Conservation (phyloP, 208 protist genomes). For the Leishmania amazonensis region DNA sequence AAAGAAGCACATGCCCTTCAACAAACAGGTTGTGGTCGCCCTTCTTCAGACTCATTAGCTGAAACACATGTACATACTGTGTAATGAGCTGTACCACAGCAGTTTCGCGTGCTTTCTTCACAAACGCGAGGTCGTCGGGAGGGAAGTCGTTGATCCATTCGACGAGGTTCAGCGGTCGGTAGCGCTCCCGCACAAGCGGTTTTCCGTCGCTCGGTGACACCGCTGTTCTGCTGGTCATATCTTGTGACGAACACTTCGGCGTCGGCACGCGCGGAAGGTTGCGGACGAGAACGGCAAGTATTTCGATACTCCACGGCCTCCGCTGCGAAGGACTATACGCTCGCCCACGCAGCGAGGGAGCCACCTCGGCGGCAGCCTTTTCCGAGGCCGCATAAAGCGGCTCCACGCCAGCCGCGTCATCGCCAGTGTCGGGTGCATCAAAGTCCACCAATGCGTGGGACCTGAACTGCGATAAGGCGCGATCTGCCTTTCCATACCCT, state of each 20-base stretch:
- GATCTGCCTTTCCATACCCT: slow-evolving; percentile 59
- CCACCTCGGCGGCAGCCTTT: not conserved
- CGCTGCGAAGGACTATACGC: not conserved
- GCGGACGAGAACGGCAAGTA: slow-evolving; percentile 66
- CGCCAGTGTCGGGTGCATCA: not conserved
- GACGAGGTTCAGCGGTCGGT: slow-evolving; percentile 47
- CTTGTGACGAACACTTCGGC: not conserved
- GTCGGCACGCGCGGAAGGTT: slow-evolving; percentile 67
- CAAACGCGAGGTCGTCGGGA: slow-evolving; percentile 49
- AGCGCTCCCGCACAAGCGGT: slow-evolving; percentile 39
- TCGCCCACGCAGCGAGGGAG: not conserved
- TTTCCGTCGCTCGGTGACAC: not conserved
- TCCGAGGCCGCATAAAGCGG: slow-evolving; percentile 6
- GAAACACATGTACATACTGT: slow-evolving; percentile 72
- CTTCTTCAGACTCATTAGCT: slow-evolving; percentile 55
- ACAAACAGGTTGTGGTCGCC: slow-evolving; percentile 60
- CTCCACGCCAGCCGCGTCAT: not conserved
- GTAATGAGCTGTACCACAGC: slow-evolving; percentile 48
- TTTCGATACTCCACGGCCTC: slow-evolving; percentile 36
- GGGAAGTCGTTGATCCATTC: slow-evolving; percentile 80
- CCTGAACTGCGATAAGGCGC: slow-evolving; percentile 13
- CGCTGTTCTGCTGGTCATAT: not conserved
- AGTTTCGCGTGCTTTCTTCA: slow-evolving; percentile 58
- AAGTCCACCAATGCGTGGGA: not conserved
- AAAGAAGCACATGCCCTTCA: slow-evolving; percentile 21